Evolutionary conservation across 192 early-diverging fungal genomes (phyloP).

Genomic region (Backusella sp.): DNA sequence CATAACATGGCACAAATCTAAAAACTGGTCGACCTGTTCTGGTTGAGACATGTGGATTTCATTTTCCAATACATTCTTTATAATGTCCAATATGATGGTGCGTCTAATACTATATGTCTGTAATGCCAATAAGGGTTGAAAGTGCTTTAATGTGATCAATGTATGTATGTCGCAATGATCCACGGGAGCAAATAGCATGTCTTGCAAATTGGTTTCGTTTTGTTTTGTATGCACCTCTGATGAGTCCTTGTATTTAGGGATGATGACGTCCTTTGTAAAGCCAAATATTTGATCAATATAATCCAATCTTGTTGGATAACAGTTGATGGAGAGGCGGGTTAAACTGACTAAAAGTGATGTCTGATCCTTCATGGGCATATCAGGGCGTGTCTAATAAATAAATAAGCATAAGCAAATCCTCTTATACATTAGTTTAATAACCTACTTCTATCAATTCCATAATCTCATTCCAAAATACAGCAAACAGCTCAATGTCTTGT

Average conservation of each 20-base stretch:
- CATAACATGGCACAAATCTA: slow-evolving; percentile 77
- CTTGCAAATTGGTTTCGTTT: slow-evolving; percentile 71
- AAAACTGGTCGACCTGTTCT: slow-evolving; percentile 72
- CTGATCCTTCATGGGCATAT: slow-evolving; percentile 89
- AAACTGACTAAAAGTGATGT: slow-evolving; percentile 85
- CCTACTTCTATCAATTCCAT: slow-evolving; percentile 84
- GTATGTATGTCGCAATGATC: slow-evolving; percentile 71
- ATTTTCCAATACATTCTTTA: slow-evolving; percentile 65
- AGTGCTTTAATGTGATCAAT: slow-evolving; percentile 70
- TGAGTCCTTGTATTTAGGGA: slow-evolving; percentile 38
- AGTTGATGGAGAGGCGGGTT: slow-evolving; percentile 84
- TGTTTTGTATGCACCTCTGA: slow-evolving; percentile 63
- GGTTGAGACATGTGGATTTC: slow-evolving; percentile 63
- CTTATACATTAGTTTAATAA: not conserved
- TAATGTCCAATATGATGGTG: slow-evolving; percentile 75
- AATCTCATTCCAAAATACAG: slow-evolving; percentile 95
- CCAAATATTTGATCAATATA: slow-evolving; percentile 90
- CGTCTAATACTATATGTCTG: slow-evolving; percentile 83
- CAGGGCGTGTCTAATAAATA: slow-evolving; percentile 63
- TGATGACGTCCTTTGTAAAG: slow-evolving; percentile 76
- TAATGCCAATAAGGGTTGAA: slow-evolving; percentile 79
- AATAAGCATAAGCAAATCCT: not conserved
- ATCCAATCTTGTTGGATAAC: slow-evolving; percentile 82
- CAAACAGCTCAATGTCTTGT: slow-evolving; percentile 87
- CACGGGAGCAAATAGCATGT: slow-evolving; percentile 81